Evolutionary conservation across 164 flowering plant genomes (phyloP).

Genomic region (Paratinospora sagittata): DNA sequence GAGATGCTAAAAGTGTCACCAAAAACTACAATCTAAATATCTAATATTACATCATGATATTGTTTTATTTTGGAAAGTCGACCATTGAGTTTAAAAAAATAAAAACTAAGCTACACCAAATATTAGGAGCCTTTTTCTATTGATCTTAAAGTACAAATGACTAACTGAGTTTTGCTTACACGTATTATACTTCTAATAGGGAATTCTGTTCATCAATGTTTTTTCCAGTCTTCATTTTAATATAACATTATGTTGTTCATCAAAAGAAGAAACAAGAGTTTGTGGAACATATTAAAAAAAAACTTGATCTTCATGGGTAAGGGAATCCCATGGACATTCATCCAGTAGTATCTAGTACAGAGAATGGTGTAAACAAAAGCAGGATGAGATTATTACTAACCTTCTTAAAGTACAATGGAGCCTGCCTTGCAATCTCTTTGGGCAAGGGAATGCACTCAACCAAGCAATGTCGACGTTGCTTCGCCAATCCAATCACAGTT

Average conservation of each 20-base stretch:
- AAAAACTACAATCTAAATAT: too few relatives aligned
- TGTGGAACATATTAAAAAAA: neutral
- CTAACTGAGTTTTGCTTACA: too few relatives aligned
- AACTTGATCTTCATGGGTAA: neutral
- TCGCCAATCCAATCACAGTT: constrained; percentile 77
- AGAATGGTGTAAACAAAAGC: neutral
- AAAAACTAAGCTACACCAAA: too few relatives aligned
- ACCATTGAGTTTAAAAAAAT: too few relatives aligned
- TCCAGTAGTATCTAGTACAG: neutral
- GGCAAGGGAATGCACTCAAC: constrained; percentile 92
- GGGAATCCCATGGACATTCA: neutral
- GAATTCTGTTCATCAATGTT: neutral
- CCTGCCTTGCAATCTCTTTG: constrained; percentile 61
- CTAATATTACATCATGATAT: too few relatives aligned
- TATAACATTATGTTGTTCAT: too few relatives aligned
- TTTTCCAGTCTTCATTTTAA: neutral
- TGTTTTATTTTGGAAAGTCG: too few relatives aligned
- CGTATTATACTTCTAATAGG: too few relatives aligned
- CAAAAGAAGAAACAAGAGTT: too few relatives aligned
- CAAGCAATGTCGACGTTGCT: constrained; percentile 86
- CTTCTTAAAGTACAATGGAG: constrained; percentile 87
- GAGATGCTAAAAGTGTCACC: too few relatives aligned
- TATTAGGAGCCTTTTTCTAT: too few relatives aligned
- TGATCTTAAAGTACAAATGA: too few relatives aligned
- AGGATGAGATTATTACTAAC: constrained; percentile 23